Percentiles rank a stretch among this genome's conserved stretches.
These are phyloP conservation scores for Kwoniella shivajii DNA, from an alignment of 1,284 basidiomycete species.

Conservation along the genomic window DNA sequence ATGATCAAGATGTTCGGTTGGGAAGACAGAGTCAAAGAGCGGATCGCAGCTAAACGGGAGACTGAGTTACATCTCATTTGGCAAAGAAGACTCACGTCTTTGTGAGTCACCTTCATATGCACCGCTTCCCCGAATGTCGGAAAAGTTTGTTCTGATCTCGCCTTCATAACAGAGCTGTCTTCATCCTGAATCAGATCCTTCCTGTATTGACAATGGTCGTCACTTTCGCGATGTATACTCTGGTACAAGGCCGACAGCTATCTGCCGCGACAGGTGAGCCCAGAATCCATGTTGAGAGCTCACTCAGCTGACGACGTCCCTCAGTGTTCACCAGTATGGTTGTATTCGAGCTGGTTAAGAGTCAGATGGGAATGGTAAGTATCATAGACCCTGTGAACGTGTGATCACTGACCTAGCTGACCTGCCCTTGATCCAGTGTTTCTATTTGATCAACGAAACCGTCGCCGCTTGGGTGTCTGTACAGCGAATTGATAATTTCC, in stretches of 20 bases:
- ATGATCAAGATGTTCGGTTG: slow-evolving; percentile 73
- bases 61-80: slow-evolving; percentile 60
- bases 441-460: slow-evolving; percentile 46
- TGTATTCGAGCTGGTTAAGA: slow-evolving; percentile 51
- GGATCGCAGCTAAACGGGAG: slow-evolving; percentile 61
- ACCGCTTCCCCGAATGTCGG: not conserved
- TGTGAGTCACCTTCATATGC: slow-evolving; percentile 30
- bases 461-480: slow-evolving; percentile 59
- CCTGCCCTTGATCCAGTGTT: slow-evolving; percentile 17
- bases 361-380: slow-evolving; percentile 39
- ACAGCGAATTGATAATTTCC: slow-evolving; percentile 58
- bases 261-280: slow-evolving; percentile 50
- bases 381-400: not conserved
- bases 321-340: slow-evolving; percentile 53
- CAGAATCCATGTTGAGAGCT: not conserved
- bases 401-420: not conserved
- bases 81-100: slow-evolving; percentile 42
- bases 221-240: slow-evolving; percentile 66
- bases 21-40: slow-evolving; percentile 62
- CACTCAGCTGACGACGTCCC: not conserved
- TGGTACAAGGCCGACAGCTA: slow-evolving; percentile 56
- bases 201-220: slow-evolving; percentile 68
- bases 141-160: not conserved
- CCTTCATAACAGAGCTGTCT: slow-evolving; percentile 14
- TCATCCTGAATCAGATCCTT: slow-evolving; percentile 60